Base-by-base conservation (phyloP, 257 asterid genomes). In the Nyctanthes arbortristis region DNA sequence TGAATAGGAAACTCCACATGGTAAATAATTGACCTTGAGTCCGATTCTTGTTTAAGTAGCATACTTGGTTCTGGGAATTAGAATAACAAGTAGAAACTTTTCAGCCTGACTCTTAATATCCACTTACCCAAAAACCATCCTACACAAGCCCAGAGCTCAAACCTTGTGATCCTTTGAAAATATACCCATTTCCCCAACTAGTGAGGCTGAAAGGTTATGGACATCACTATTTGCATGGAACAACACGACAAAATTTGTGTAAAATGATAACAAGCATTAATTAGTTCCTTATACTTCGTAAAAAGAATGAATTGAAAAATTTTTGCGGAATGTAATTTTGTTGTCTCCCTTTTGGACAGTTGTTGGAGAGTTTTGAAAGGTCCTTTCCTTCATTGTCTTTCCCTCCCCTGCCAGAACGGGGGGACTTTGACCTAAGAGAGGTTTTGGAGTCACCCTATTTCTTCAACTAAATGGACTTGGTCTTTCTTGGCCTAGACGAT, bases 331-430 rank as follows among this genome's bases (percentile, higher is more conserved):
- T 37, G 11, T 63, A 31, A 36, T 13, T 16, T 12, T 24, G 12
- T 31, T 28, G 18, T 66, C 66, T 68, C 56, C n/a, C 70, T 55
- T 71, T 73, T 71, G 70, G 43, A 80, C 96, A 91, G 99, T 71
- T 93, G 72, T 76, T 91, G 90, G 91, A 81, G 78, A 69, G 90
- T 79, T 91, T 93, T 70, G 78, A 93, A 73, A 74, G 60, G 69
- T 84, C 96, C 66, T 93, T 91, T 79, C 99, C 99, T 43, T 43
- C 88, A 29, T 57, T 91, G 74, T 1, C 83, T 20, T 93, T 93
- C 79, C 99, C 99, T n/a, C 82, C 91, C 18, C 77, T 93, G 86
- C 99, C 99, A 1, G 96, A 86, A 43, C 83, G 95, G 45, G 99
- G 99, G 22, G 93, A 87, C 72, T 87, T 93, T 30, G 90, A 93